These are phyloP conservation scores for Phlebiopsis gigantea DNA, from an alignment of 768 basidiomycete genomes.

Conservation along the genomic window DNA sequence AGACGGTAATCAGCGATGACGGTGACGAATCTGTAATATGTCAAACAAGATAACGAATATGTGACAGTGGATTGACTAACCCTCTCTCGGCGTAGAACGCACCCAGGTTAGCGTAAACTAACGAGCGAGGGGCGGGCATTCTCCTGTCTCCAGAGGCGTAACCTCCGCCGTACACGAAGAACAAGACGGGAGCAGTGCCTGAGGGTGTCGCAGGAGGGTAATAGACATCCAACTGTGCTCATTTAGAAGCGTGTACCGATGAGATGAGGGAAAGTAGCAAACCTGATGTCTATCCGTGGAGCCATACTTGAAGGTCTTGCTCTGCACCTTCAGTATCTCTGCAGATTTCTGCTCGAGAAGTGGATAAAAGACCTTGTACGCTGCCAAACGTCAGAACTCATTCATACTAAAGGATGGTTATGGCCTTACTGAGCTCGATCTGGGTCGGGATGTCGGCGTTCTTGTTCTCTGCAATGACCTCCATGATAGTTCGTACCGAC, in stretches of 20 bases:
- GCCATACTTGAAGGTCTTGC: constrained; percentile 55
- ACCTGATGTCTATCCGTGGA: constrained; percentile 46
- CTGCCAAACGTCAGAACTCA: constrained; percentile 26
- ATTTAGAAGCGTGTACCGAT: background rate
- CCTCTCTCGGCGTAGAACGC: constrained; percentile 57
- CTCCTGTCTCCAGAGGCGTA: constrained; percentile 48
- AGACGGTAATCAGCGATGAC: constrained; percentile 68
- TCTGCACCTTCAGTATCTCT: constrained; percentile 42
- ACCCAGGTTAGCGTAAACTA: constrained; percentile 52
- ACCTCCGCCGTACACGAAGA: constrained; percentile 67
- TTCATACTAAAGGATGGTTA: background rate
- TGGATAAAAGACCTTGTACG: constrained; percentile 43
- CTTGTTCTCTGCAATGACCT: background rate
- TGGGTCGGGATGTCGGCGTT: background rate
- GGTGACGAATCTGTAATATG: constrained; percentile 41
- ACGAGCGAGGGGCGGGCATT: constrained; percentile 39
- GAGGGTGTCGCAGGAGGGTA: constrained; percentile 35
- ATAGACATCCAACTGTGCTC: constrained; percentile 57
- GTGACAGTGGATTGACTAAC: constrained; percentile 10
- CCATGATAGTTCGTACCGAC: background rate
- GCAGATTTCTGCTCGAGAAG: constrained; percentile 42
- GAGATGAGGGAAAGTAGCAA: constrained; percentile 9
- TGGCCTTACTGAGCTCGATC: background rate
- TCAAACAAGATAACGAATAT: background rate
- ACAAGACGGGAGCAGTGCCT: constrained; percentile 42